A percentile compares a stretch with the other conserved stretches of the same genome.
Evolutionary conservation across 2,329 filamentous ascomycete species (phyloP).

Genomic region (Colletotrichum zoysiae): DNA sequence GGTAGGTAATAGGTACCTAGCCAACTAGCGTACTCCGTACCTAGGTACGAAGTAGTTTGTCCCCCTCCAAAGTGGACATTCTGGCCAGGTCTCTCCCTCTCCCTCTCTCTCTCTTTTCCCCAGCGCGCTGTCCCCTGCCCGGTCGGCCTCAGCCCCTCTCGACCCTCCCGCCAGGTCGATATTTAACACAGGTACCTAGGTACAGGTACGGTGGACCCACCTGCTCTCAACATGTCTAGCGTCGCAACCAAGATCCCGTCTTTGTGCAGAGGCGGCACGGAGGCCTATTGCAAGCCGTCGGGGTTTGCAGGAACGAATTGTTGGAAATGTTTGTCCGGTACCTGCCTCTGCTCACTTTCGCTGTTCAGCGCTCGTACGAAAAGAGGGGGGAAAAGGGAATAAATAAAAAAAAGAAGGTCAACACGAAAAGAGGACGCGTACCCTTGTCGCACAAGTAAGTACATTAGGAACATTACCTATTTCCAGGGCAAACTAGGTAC

Average conservation of each 20-base stretch:
- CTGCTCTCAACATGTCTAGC: slow-evolving; percentile 32
- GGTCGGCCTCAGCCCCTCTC: slow-evolving; percentile 38
- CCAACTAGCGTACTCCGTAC: not conserved
- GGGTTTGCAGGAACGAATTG: not conserved
- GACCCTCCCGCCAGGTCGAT: slow-evolving; percentile 9
- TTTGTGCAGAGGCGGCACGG: not conserved
- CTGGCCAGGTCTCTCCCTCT: slow-evolving; percentile 21
- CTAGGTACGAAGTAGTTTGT: no score
- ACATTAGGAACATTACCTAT: not conserved
- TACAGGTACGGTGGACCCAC: slow-evolving; percentile 21
- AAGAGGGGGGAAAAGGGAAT: no score
- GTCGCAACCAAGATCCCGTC: slow-evolving; percentile 28
- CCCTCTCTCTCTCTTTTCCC: slow-evolving; percentile 2
- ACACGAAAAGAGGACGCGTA: not conserved
- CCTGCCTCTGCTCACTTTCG: not conserved
- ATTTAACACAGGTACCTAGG: not conserved
- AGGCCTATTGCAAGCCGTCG: not conserved
- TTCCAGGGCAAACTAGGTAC: slow-evolving; percentile 5
- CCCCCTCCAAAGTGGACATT: slow-evolving; percentile 24
- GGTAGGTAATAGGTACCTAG: not conserved
- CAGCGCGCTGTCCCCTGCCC: slow-evolving; percentile 23
- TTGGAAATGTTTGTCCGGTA: not conserved
- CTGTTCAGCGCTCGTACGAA: not conserved
- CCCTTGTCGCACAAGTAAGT: not conserved
- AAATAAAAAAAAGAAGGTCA: not conserved